Base-by-base conservation (phyloP, 768 basidiomycete species). In the Boletus patriciae region DNA sequence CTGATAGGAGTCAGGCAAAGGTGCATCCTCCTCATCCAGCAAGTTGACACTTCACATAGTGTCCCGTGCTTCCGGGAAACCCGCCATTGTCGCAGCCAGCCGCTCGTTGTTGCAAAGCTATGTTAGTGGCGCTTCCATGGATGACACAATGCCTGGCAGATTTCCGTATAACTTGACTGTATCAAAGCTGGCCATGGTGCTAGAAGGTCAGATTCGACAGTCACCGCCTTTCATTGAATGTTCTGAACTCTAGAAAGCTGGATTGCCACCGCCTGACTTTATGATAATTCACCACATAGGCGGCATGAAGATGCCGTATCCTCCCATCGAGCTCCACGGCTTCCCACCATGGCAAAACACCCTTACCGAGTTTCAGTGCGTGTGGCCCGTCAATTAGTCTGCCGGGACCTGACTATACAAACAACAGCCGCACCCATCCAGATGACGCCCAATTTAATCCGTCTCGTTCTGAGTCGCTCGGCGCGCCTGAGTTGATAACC, bases 341-440 rank as follows among this genome's bases (percentile, higher is more conserved):
- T 92, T 87, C 63, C 91, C 91, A 18, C 91, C 91, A 16, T 93
- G 91, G 90, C 91, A 93, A 63, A 82, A 85, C n/a, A 77, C 86
- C 53, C 73, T 93, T 41, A 89, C 88, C 44, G 91, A 93, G 70
- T 84, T 93, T 58, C 80, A 85, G 91, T 92, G 66, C 72, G 87
- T 73, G 12, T 45, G 23, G 8, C 11, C 8, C 3, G 11, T 36
- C 15, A 3, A 49, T 47, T 34, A 46, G 37, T 38, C 11, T 52
- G 46, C 16, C 7, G 33, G 21, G 15, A 54, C 52, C 56, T 64
- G 31, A 62, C 45, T 27, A 33, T 38, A 43, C 19, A 16, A 29
- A 2, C 18, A 18, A 55, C 47, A 72, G 70, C 37, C 61, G 61
- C 27, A 72, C 70, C 3, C 57, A 52, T 40, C 59, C 56, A 16